Percentiles rank a stretch among this genome's conserved stretches.
Conservation (phyloP, 257 asterid species). For the Plantago ovata region DNA sequence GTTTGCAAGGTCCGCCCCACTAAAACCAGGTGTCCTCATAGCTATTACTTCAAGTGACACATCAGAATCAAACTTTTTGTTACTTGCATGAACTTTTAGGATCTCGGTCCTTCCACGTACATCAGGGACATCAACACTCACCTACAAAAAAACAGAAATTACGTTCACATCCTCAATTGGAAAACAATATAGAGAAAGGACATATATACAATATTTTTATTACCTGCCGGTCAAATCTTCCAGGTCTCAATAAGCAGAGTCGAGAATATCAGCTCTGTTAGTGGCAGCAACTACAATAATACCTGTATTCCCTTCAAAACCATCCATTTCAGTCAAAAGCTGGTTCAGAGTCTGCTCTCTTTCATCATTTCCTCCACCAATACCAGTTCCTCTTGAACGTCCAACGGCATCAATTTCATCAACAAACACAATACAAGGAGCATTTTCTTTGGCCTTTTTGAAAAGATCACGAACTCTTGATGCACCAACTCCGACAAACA, state of each 20-base stretch:
- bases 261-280: slow-evolving; percentile 97
- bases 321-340: slow-evolving; percentile 97
- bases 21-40: slow-evolving; percentile 98
- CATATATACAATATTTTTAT: neutral
- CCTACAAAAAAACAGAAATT: slow-evolving; percentile 44
- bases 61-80: slow-evolving; percentile 75
- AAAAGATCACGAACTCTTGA: slow-evolving; percentile 96
- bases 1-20: slow-evolving; percentile 99
- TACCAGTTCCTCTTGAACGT: slow-evolving; percentile 97
- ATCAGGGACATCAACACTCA: slow-evolving; percentile 90
- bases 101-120: slow-evolving; percentile 96
- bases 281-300: slow-evolving; percentile 93
- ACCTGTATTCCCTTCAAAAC: slow-evolving; percentile 98
- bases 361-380: slow-evolving; percentile 97
- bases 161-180: neutral
- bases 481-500: slow-evolving; percentile 99
- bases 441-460: slow-evolving; percentile 98
- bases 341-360: slow-evolving; percentile 97
- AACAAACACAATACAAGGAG: slow-evolving; percentile 96
- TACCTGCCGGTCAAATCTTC: slow-evolving; percentile 98
- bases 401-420: slow-evolving; percentile 99
- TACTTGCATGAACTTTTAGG: slow-evolving; percentile 84
- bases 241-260: slow-evolving; percentile 93
- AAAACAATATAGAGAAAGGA: neutral
- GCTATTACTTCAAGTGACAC: slow-evolving; percentile 94